phyloP scores from a whole-genome alignment of 495 filamentous ascomycete species.

The Emericellopsis terricola region DNA sequence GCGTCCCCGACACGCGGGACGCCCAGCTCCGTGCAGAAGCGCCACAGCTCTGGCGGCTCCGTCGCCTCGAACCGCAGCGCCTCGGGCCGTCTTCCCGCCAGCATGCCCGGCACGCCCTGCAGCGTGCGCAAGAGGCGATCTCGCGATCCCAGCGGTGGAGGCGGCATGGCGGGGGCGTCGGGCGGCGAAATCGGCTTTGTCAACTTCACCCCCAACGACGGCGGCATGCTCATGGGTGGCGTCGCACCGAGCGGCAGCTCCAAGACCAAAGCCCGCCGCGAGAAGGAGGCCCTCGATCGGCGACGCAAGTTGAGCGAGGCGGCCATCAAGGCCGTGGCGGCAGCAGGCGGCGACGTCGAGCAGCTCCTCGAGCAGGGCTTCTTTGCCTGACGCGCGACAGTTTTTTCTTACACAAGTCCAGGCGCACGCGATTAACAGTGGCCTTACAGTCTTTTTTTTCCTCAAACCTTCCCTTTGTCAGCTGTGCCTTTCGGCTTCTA shows the following conservation, averaged over 20 bases:
- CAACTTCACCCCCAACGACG: slow-evolving; percentile 80
- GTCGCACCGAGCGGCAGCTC: slow-evolving; percentile 81
- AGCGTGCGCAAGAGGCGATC: slow-evolving; percentile 4
- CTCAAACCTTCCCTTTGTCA: neutral
- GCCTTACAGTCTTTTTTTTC: neutral
- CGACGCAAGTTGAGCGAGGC: slow-evolving; percentile 57
- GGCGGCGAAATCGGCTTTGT: slow-evolving; percentile 55
- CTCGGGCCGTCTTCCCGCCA: slow-evolving; percentile 1
- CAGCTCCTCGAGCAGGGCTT: slow-evolving; percentile 19
- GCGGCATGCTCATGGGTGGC: slow-evolving; percentile 62
- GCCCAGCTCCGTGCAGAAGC: neutral
- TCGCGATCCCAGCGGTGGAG: neutral
- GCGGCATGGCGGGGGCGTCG: neutral
- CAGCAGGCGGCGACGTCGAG: slow-evolving; percentile 60
- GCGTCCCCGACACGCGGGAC: neutral
- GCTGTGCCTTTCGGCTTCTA: neutral
- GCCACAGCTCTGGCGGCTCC: slow-evolving; percentile 2
- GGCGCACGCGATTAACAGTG: no score
- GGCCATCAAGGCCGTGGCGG: slow-evolving; percentile 52
- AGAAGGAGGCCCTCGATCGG: slow-evolving; percentile 70
- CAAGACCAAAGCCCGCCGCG: slow-evolving; percentile 84
- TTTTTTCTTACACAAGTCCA: no score
- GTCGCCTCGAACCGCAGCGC: slow-evolving; percentile 2
- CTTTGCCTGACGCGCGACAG: slow-evolving; percentile 11
- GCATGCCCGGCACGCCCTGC: slow-evolving; percentile 2